phyloP scores from a whole-genome alignment of 2,329 filamentous ascomycete genomes.

The Cryphonectria parasitica region DNA sequence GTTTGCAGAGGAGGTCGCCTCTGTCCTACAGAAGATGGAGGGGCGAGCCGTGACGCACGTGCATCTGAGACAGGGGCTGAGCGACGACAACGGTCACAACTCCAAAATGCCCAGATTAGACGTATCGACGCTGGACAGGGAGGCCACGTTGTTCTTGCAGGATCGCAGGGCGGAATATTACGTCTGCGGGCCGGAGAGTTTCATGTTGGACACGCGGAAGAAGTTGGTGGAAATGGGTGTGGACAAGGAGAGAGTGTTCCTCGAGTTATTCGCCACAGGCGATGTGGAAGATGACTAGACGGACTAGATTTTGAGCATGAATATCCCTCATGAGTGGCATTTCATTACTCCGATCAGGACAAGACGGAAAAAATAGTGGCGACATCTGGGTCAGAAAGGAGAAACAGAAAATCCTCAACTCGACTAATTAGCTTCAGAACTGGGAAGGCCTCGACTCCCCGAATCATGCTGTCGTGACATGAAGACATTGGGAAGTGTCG shows the following conservation, averaged over 20 bases:
- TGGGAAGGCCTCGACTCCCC: neutral
- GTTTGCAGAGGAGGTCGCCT: constrained; percentile 55
- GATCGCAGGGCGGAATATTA: constrained; percentile 66
- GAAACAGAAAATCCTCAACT: neutral
- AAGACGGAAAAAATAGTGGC: neutral
- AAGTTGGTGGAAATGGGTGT: constrained; percentile 62
- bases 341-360: neutral
- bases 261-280: constrained; percentile 71
- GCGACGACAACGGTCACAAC: constrained; percentile 46
- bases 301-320: neutral
- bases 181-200: constrained; percentile 70
- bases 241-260: constrained; percentile 58
- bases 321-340: neutral
- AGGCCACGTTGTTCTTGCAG: constrained; percentile 58
- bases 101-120: constrained; percentile 48
- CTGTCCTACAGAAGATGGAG: constrained; percentile 46
- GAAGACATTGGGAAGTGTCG: neutral
- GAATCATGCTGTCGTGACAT: neutral
- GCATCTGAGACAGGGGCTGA: constrained; percentile 61
- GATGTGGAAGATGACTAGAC: constrained; percentile 35
- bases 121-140: constrained; percentile 57
- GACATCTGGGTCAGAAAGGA: neutral
- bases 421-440: neutral
- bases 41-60: constrained; percentile 51
- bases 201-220: constrained; percentile 66